Evolutionary conservation across 306 rosid species (phyloP).

Genomic region (Prunus davidiana): DNA sequence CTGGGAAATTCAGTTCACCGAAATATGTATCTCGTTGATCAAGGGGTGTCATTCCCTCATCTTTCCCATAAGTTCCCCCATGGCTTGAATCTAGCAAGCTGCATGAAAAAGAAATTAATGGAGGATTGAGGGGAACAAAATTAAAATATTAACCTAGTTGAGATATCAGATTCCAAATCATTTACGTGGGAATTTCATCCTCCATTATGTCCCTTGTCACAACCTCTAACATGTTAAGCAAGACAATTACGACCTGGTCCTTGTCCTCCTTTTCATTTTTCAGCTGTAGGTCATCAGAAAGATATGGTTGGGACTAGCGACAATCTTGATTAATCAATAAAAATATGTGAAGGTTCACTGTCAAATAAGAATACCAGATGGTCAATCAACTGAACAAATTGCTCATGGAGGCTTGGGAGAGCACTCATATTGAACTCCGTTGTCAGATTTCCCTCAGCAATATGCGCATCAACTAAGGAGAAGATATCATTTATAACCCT

Average conservation of each 20-base stretch:
- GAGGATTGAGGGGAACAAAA: conserved; percentile 4
- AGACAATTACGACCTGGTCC: conserved; percentile 80
- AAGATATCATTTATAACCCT: conserved; percentile 71
- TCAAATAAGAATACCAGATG: conserved; percentile 59
- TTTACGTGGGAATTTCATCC: conserved; percentile 67
- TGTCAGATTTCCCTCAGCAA: conserved; percentile 25
- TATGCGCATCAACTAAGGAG: conserved; percentile 55
- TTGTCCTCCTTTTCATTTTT: conserved; percentile 59
- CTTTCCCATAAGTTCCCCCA: conserved; percentile 58
- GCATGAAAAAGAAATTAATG: conserved; percentile 24
- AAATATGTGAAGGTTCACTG: conserved; percentile 5
- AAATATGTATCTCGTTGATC: conserved; percentile 63
- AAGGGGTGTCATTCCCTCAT: conserved; percentile 66
- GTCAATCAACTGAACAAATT: conserved; percentile 58
- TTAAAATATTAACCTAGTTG: conserved; percentile 6
- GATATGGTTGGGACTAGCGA: conserved; percentile 15
- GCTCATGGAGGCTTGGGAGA: conserved; percentile 62
- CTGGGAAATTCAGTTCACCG: conserved; percentile 61
- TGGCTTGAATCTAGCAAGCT: conserved; percentile 83
- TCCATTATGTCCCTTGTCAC: conserved; percentile 90
- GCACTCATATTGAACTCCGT: conserved; percentile 62
- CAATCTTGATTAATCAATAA: conserved; percentile 4
- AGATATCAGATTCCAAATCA: conserved; percentile 19
- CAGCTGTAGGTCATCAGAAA: conserved; percentile 41
- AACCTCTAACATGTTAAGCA: conserved; percentile 94